A percentile compares a stretch with the other conserved stretches of the same genome.
These are phyloP conservation scores for Helotiales sp. DNA, from an alignment of 2,329 filamentous ascomycete species.

Conservation along the genomic window DNA sequence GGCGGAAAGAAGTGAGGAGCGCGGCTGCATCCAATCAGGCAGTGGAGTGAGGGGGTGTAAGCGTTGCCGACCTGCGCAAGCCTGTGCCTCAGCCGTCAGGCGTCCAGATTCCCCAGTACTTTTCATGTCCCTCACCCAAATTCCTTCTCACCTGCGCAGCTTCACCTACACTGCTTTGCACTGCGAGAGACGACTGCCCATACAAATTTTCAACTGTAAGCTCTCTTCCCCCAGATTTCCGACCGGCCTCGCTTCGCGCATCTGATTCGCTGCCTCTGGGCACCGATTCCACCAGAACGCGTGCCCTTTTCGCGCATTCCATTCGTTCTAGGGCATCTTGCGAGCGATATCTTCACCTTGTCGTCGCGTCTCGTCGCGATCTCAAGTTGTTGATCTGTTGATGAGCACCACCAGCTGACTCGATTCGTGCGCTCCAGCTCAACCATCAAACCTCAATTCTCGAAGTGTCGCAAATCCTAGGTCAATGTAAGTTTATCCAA, in stretches of 20 bases:
- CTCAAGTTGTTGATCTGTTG: conserved; percentile 22
- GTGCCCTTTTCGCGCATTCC: conserved; percentile 16
- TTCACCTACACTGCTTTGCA: no score
- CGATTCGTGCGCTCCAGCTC: conserved; percentile 18
- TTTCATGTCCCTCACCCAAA: no score
- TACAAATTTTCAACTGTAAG: background rate
- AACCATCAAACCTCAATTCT: conserved; percentile 17
- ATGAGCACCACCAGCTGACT: conserved; percentile 19
- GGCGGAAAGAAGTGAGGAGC: no score
- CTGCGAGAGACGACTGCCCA: no score
- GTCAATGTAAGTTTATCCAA: conserved; percentile 21
- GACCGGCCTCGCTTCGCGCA: background rate
- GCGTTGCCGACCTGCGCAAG: no score
- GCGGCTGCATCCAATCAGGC: no score
- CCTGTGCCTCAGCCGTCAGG: no score
- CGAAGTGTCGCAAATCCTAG: conserved; percentile 9
- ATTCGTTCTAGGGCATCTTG: conserved; percentile 4
- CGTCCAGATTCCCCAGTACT: no score
- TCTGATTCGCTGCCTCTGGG: conserved; percentile 10
- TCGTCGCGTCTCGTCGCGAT: conserved; percentile 26
- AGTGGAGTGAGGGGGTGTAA: no score
- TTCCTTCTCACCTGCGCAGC: no score
- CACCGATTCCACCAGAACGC: conserved; percentile 10
- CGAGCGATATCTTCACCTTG: conserved; percentile 14
- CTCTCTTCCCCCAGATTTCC: background rate